Base-by-base conservation (phyloP, 2,329 filamentous ascomycete genomes). In the Dactylellina leptospora region DNA sequence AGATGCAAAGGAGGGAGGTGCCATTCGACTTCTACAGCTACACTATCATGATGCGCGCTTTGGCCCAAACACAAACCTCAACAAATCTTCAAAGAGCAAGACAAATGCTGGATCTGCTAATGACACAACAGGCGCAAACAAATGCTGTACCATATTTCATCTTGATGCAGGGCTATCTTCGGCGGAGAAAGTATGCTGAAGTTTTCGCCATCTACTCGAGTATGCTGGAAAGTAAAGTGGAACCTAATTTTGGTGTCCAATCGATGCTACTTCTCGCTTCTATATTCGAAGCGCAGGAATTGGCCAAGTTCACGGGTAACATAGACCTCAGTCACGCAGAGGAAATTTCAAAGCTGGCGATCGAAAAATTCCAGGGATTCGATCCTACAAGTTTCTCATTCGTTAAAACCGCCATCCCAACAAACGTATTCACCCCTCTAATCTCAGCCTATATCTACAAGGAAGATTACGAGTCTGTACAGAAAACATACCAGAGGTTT, bases 81-180 rank as follows among this genome's bases (percentile, higher is more conserved):
- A 33, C 51, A 18, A 63, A 71, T 13, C 58, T 71, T 36, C 50
- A 58, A 36, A 62, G 48, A 20, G 66, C 66, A 18, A 42, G 66
- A 33, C 66, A 74, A 23, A 76, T 76, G 55, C 71, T 77, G 27
- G 70, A 71, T 20, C 64, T 73, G 25, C 45, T 77, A 23, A 71
- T 56, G 36, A 69, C 73, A 6, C 74, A 76, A 20, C 74, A 74
- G 4, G 77, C 83, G 18, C 76, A 80, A 36, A 78, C 80, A 1
- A 81, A 79, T 0, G 78, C 82, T 45, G 79, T 81, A 33, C 82
- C 83, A 62, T 84, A 83, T 74, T 78, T 80, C 16, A 81, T 82
- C 9, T 75, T 83, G 16, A 77, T 76, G 75, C 68, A 76, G 8
- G 76, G 72, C 6, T 75, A 74, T 45, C 58, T 75, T 22, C 74